Base-by-base conservation (phyloP, 495 filamentous ascomycete genomes). In the Parathielavia hyrcaniae region DNA sequence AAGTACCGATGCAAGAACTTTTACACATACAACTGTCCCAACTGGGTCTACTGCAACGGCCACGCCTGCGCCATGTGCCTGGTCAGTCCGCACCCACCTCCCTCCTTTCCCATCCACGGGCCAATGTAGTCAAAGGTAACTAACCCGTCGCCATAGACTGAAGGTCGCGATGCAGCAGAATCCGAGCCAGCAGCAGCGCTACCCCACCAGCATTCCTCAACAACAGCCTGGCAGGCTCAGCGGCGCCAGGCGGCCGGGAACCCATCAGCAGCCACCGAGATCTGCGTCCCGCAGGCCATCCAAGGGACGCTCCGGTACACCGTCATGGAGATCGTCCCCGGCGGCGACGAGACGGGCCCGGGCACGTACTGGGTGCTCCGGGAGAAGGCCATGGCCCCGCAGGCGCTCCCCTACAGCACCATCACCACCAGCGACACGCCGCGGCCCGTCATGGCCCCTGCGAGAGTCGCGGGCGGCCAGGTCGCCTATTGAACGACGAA, bases 1-100 rank as follows among this genome's bases (percentile, higher is more conserved):
- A 81, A 77, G 71, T 84, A 79, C 65, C 74, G 79, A 23, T 85
- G 82, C 78, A 85, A 83, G 65, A 73, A 83, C 69, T 84, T 78
- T 58, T 75, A 75, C 55, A 78, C 75, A 12, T 71, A 81, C 63
- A 75, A 83, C 65, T 85, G 82, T 63, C 73, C 70, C 3, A 78
- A 83, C 59, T 85, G 82, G 82, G 81, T 83, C 30, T 84, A 76
- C 64, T 76, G 82, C 41, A 84, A 85, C 61, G 73, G 78, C 59
- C 73, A 81, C 11, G 71, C 80, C 7, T 85, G 82, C 61, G 73
- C 79, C 39, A 70, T 71, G 59, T 85, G 82, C 63, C 69, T 80
- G 45, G 82, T 85, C 72, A 71, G 79, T 73, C 14, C 5, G 45
- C 53, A 17, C 13, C 36, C 32, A 38, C 43, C 17, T 2, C 30